phyloP scores from a whole-genome alignment of 257 asterid species.

The Lavandula angustifolia region DNA sequence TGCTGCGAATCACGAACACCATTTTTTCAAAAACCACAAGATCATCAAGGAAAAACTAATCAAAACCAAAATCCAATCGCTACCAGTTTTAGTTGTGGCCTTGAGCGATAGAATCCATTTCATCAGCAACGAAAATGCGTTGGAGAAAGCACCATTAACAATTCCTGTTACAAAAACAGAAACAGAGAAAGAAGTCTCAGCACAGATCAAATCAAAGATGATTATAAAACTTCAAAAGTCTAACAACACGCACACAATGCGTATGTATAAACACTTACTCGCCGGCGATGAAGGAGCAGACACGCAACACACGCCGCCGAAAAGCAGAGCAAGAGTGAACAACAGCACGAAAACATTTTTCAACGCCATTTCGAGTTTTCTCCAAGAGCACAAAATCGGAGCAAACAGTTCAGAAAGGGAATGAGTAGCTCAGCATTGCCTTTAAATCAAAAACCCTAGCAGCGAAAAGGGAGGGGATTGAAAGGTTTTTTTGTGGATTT shows the following conservation, averaged over 20 bases:
- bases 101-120: slow-evolving; percentile 75
- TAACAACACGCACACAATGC: slow-evolving; percentile 30
- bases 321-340: slow-evolving; percentile 55
- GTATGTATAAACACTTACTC: slow-evolving; percentile 47
- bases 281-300: slow-evolving; percentile 72
- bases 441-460: slow-evolving; percentile 41
- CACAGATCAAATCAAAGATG: slow-evolving; percentile 45
- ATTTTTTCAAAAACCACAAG: no score
- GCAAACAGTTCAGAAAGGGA: slow-evolving; percentile 29
- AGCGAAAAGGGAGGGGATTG: slow-evolving; percentile 30
- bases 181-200: not conserved
- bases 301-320: slow-evolving; percentile 47
- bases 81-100: slow-evolving; percentile 76
- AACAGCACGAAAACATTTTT: slow-evolving; percentile 38
- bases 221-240: slow-evolving; percentile 11
- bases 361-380: slow-evolving; percentile 4
- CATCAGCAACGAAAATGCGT: slow-evolving; percentile 70
- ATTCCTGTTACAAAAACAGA: slow-evolving; percentile 48
- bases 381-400: slow-evolving; percentile 15
- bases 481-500: slow-evolving; percentile 41
- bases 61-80: slow-evolving; percentile 32
- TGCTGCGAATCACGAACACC: slow-evolving; percentile 41
- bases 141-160: slow-evolving; percentile 73
- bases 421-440: slow-evolving; percentile 44
- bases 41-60: slow-evolving; percentile 7